Percentiles rank a stretch among this genome's conserved stretches.
phyloP scores from a whole-genome alignment of 2,329 filamentous ascomycete species.

The Pezicula carpinea region DNA sequence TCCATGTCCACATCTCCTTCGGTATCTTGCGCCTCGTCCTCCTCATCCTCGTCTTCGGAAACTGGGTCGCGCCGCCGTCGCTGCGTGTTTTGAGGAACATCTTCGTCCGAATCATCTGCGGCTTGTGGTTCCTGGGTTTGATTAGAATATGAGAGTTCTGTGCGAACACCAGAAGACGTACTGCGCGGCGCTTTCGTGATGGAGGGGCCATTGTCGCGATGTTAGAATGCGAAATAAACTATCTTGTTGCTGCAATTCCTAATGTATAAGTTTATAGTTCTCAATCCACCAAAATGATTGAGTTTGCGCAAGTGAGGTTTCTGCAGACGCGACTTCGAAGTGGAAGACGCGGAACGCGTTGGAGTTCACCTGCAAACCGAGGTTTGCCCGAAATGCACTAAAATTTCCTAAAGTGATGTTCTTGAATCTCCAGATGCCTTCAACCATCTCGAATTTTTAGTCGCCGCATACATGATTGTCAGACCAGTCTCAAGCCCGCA shows the following conservation, averaged over 20 bases:
- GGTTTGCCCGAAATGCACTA: not conserved
- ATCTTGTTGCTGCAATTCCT: not conserved
- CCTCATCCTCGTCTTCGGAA: constrained; percentile 24
- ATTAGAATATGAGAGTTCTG: constrained; percentile 6
- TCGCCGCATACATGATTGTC: constrained; percentile 29
- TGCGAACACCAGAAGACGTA: constrained; percentile 10
- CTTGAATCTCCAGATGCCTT: not conserved
- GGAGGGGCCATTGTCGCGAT: constrained; percentile 19
- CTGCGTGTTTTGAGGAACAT: constrained; percentile 18
- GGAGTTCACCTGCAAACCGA: not conserved
- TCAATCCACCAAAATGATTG: too few species aligned
- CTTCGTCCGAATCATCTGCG: constrained; percentile 23
- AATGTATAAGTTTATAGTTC: not conserved
- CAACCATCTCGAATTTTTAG: constrained; percentile 8
- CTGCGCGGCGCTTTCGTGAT: constrained; percentile 18
- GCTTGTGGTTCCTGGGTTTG: constrained; percentile 16
- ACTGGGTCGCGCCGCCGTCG: constrained; percentile 11
- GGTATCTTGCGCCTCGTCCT: constrained; percentile 15
- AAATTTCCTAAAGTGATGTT: not conserved
- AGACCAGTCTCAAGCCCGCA: constrained; percentile 18
- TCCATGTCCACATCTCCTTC: constrained; percentile 17
- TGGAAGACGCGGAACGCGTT: not conserved
- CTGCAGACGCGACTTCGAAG: constrained; percentile 14
- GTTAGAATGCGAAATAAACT: not conserved
- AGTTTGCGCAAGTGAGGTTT: not conserved